Evolutionary conservation across 768 basidiomycete species (phyloP).

Genomic region (Lentinus tigrinus): DNA sequence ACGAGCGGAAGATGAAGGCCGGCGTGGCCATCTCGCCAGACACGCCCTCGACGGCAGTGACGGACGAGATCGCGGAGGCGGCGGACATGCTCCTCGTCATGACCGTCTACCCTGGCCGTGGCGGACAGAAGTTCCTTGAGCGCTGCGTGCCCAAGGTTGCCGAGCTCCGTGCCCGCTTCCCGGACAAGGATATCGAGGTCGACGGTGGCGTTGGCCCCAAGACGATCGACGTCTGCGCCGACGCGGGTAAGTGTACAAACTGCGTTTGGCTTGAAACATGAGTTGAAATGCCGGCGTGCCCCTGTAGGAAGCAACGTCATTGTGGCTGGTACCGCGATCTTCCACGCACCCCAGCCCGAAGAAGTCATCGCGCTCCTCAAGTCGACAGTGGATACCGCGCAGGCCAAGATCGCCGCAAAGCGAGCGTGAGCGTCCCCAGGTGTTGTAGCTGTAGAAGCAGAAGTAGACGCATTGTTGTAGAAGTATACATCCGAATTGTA

Average conservation of each 20-base stretch:
- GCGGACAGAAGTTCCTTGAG: constrained; percentile 95
- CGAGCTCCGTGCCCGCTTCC: constrained; percentile 87
- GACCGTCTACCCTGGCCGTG: constrained; percentile 95
- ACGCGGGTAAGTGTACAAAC: constrained; percentile 68
- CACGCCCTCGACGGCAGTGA: constrained; percentile 85
- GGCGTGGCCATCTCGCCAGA: constrained; percentile 97
- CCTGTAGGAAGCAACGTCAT: constrained; percentile 91
- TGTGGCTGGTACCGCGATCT: constrained; percentile 96
- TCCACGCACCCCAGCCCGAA: constrained; percentile 75
- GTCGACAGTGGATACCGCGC: constrained; percentile 65
- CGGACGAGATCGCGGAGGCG: constrained; percentile 75
- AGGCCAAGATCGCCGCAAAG: constrained; percentile 41
- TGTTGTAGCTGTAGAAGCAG: neutral
- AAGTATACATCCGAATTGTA: constrained; percentile 13
- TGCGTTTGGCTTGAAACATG: too few relatives aligned
- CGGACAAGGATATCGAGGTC: constrained; percentile 94
- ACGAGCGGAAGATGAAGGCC: constrained; percentile 83
- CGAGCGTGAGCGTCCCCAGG: constrained; percentile 1
- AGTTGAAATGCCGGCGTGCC: too few relatives aligned
- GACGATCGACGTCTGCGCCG: constrained; percentile 83
- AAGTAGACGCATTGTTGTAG: constrained; percentile 6
- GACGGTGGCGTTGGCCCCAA: constrained; percentile 96
- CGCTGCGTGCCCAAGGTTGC: constrained; percentile 91
- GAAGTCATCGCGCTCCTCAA: constrained; percentile 75
- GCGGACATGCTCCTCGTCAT: constrained; percentile 97